A percentile compares a stretch with the other conserved stretches of the same genome.
phyloP scores from a whole-genome alignment of 495 filamentous ascomycete species.

The Lindgomyces ingoldianus region DNA sequence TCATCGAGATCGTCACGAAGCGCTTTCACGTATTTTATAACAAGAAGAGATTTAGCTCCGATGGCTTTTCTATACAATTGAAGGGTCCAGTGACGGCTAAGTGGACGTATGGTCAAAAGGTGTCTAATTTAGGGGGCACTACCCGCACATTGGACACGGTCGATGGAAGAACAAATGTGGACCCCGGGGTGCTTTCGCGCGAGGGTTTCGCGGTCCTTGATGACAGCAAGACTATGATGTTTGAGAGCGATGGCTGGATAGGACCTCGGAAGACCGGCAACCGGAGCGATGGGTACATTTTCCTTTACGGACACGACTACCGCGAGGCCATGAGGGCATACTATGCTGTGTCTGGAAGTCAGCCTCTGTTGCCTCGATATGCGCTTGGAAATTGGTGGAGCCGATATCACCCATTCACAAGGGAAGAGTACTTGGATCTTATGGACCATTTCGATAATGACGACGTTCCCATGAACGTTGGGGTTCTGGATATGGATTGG shows the following conservation, averaged over 20 bases:
- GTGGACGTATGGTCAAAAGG: constrained; percentile 49
- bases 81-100: constrained; percentile 47
- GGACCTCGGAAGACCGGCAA: constrained; percentile 45
- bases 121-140: constrained; percentile 48
- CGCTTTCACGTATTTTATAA: constrained; percentile 56
- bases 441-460: constrained; percentile 53
- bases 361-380: constrained; percentile 59
- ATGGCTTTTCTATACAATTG: constrained; percentile 48
- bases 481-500: constrained; percentile 66
- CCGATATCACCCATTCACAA: constrained; percentile 57
- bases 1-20: constrained; percentile 54
- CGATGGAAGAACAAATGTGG: constrained; percentile 53
- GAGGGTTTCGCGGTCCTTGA: constrained; percentile 54
- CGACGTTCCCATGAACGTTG: constrained; percentile 56
- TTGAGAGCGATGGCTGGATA: constrained; percentile 55
- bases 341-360: constrained; percentile 56
- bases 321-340: constrained; percentile 56
- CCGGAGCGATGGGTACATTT: constrained; percentile 59
- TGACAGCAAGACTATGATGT: constrained; percentile 60
- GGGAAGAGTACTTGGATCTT: constrained; percentile 54
- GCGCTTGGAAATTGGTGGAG: constrained; percentile 67
- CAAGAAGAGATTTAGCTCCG: constrained; percentile 52
- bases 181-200: constrained; percentile 52
- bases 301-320: constrained; percentile 58
- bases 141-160: constrained; percentile 56